A percentile compares a stretch with the other conserved stretches of the same genome.
Conservation (phyloP, 345 rosid species). For the Microthlaspi erraticum region DNA sequence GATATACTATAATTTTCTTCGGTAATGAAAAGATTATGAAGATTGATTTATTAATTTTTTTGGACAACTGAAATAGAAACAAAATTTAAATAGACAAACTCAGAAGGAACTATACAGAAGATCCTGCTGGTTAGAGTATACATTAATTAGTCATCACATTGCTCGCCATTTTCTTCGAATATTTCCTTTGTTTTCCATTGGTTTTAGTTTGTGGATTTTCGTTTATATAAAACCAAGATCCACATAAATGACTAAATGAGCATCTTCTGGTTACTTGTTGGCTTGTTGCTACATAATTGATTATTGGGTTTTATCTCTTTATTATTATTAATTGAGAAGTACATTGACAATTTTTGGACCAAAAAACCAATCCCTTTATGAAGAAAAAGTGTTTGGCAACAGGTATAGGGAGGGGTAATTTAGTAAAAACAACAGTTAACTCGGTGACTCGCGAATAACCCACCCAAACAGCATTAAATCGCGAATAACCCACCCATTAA, state of each 20-base stretch:
- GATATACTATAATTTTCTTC: background rate
- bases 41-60: too few relatives aligned
- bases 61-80: too few relatives aligned
- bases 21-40: background rate
- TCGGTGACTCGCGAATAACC: too few relatives aligned
- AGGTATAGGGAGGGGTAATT: too few relatives aligned
- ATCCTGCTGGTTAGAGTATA: conserved; percentile 51
- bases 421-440: too few relatives aligned
- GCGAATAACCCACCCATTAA: too few relatives aligned
- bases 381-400: too few relatives aligned
- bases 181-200: background rate
- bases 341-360: too few relatives aligned
- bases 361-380: too few relatives aligned
- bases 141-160: conserved; percentile 50
- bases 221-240: background rate
- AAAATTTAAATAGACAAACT: background rate
- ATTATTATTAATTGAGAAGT: too few relatives aligned
- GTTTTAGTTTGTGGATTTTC: background rate
- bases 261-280: conserved; percentile 47
- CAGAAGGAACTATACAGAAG: conserved; percentile 53
- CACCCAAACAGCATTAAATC: too few relatives aligned
- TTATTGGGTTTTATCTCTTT: conserved; percentile 49
- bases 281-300: conserved; percentile 42
- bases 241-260: background rate
- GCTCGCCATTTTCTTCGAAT: conserved; percentile 51